Conservation (phyloP, 1,139 yeast species). For the Blastobotrys persicus region DNA sequence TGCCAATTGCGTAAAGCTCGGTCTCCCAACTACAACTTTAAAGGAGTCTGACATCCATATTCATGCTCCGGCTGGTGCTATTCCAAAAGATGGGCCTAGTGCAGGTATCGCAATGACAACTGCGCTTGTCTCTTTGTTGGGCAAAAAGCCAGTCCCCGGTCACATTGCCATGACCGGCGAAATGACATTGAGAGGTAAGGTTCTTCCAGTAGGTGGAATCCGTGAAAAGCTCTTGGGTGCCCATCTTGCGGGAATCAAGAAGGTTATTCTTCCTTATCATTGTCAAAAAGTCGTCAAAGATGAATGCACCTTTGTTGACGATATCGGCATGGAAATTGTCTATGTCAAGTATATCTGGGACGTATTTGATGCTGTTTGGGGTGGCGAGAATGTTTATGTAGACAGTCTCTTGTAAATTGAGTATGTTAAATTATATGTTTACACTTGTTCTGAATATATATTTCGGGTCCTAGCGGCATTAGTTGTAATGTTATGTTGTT, state of each 20-base stretch:
- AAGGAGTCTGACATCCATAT: constrained; percentile 65
- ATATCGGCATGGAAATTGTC: constrained; percentile 53
- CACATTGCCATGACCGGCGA: constrained; percentile 93
- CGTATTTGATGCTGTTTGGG: constrained; percentile 67
- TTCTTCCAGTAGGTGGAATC: constrained; percentile 86
- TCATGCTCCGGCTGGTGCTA: constrained; percentile 88
- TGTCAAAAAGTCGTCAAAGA: constrained; percentile 72
- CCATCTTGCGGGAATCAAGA: constrained; percentile 63
- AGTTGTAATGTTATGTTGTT: no score
- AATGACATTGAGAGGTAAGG: constrained; percentile 80
- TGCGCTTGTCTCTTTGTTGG: constrained; percentile 68
- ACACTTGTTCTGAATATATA: no score
- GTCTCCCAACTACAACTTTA: constrained; percentile 37
- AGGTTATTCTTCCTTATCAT: constrained; percentile 65
- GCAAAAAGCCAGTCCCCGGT: constrained; percentile 64
- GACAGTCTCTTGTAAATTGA: constrained; percentile 6
- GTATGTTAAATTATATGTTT: no score
- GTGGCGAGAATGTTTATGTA: constrained; percentile 7
- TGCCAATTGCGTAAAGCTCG: constrained; percentile 48
- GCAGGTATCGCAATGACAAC: constrained; percentile 92
- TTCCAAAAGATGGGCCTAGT: constrained; percentile 89
- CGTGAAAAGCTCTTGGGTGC: constrained; percentile 85
- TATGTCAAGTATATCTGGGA: constrained; percentile 81
- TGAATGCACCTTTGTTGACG: constrained; percentile 42
- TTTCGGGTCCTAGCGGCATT: no score